Percentiles rank a stretch among this genome's conserved stretches.
These are phyloP conservation scores for Ramularia collo-cygni DNA, from an alignment of 2,329 filamentous ascomycete species.

Conservation along the genomic window DNA sequence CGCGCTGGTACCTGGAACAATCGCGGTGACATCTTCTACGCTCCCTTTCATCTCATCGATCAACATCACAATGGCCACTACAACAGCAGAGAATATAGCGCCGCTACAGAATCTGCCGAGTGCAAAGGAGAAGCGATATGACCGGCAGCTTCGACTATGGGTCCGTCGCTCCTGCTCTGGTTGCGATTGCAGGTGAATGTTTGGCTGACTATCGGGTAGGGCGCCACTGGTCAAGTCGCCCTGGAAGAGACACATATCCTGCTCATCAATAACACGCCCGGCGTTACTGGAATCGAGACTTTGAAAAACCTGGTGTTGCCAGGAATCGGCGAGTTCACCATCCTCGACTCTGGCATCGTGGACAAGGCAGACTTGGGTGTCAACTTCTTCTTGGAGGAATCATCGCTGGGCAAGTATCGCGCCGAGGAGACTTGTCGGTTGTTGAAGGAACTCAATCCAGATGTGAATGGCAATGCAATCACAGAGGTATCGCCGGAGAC, in stretches of 20 bases:
- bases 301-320: slow-evolving; percentile 97
- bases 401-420: slow-evolving; percentile 66
- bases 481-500: slow-evolving; percentile 42
- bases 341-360: slow-evolving; percentile 75
- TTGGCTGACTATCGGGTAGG: slow-evolving; percentile 31
- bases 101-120: slow-evolving; percentile 46
- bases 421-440: slow-evolving; percentile 71
- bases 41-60: not conserved
- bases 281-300: slow-evolving; percentile 80
- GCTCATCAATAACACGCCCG: slow-evolving; percentile 78
- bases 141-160: slow-evolving; percentile 92
- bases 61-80: slow-evolving; percentile 13
- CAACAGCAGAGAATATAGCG: slow-evolving; percentile 34
- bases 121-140: slow-evolving; percentile 66
- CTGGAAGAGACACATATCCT: slow-evolving; percentile 89
- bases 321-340: slow-evolving; percentile 84
- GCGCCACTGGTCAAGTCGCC: slow-evolving; percentile 80
- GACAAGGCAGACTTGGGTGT: slow-evolving; percentile 78
- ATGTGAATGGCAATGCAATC: slow-evolving; percentile 71
- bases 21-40: not conserved
- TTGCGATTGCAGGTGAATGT: not conserved
- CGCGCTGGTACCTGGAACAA: not conserved
- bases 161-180: slow-evolving; percentile 2
- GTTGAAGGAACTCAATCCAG: slow-evolving; percentile 83
- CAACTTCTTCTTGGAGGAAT: slow-evolving; percentile 91